These are phyloP conservation scores for Breynia disticha DNA, from an alignment of 441 rosid species.

Conservation along the genomic window DNA sequence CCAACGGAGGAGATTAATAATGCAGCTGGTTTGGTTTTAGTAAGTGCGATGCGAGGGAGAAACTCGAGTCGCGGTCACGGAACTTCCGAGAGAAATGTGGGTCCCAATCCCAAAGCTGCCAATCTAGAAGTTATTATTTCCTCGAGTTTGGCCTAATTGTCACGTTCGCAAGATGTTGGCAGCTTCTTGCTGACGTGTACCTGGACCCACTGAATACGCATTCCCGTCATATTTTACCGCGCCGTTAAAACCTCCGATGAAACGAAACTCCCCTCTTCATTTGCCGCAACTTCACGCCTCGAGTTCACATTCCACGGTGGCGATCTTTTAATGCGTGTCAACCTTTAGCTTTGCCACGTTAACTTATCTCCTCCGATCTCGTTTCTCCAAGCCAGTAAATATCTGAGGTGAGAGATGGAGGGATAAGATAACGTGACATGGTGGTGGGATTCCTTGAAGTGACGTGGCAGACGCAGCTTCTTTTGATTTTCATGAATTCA, in stretches of 20 bases:
- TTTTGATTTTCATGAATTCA: too few relatives aligned
- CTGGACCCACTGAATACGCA: conserved; percentile 18
- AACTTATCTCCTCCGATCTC: too few relatives aligned
- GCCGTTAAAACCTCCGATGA: conserved; percentile 15
- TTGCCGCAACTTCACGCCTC: too few relatives aligned
- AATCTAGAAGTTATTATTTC: conserved; percentile 49
- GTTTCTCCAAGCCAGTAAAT: conserved; percentile 17
- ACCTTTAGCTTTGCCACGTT: too few relatives aligned
- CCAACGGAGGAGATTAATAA: conserved; percentile 27
- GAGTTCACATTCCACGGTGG: too few relatives aligned
- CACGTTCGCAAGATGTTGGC: conserved; percentile 41
- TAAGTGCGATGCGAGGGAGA: conserved; percentile 11
- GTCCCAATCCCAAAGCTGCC: conserved; percentile 37
- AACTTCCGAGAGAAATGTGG: conserved; percentile 62
- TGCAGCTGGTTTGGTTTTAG: neutral
- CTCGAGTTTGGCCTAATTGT: conserved; percentile 35
- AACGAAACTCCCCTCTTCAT: neutral
- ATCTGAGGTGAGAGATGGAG: conserved; percentile 9
- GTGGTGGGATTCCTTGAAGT: conserved; percentile 6
- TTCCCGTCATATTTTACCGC: conserved; percentile 32
- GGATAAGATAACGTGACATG: conserved; percentile 16
- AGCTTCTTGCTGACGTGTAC: conserved; percentile 38
- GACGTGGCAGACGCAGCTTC: conserved; percentile 14
- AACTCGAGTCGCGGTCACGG: conserved; percentile 62
- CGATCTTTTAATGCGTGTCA: too few relatives aligned